Conservation (phyloP, 2,329 filamentous ascomycete genomes). For the Colletotrichum ledebouriae region DNA sequence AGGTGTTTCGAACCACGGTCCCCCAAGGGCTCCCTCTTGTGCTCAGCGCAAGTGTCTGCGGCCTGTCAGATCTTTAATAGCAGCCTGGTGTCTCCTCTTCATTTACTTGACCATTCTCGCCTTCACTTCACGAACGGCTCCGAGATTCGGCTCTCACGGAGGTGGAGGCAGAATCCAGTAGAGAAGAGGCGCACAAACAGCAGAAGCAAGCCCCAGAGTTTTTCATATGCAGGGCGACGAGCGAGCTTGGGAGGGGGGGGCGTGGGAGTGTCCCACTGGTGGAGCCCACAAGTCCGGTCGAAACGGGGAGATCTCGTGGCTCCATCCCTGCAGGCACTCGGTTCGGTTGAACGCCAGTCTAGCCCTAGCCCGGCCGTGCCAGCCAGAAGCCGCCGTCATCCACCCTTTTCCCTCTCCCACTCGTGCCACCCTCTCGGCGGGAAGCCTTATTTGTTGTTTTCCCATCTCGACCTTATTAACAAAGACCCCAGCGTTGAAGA, state of each 20-base stretch:
- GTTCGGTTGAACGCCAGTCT: slow-evolving; percentile 42
- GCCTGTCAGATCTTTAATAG: slow-evolving; percentile 1
- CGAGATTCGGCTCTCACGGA: slow-evolving; percentile 11
- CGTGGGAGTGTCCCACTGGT: slow-evolving; percentile 41
- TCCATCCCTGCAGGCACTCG: slow-evolving; percentile 43
- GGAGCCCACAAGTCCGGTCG: slow-evolving; percentile 39
- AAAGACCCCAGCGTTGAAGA: slow-evolving; percentile 1
- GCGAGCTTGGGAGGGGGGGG: slow-evolving; percentile 33
- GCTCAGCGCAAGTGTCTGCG: not conserved
- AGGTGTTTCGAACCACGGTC: slow-evolving; percentile 20
- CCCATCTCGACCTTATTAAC: slow-evolving; percentile 4
- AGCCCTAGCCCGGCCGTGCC: slow-evolving; percentile 37
- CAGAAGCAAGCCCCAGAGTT: slow-evolving; percentile 33
- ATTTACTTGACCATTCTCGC: not conserved
- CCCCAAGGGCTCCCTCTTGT: slow-evolving; percentile 19
- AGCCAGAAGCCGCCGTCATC: slow-evolving; percentile 32
- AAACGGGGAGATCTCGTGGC: slow-evolving; percentile 45
- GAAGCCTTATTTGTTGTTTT: slow-evolving; percentile 27
- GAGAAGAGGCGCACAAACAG: slow-evolving; percentile 22
- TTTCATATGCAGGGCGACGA: slow-evolving; percentile 37
- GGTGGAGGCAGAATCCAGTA: slow-evolving; percentile 23
- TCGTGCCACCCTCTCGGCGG: slow-evolving; percentile 34
- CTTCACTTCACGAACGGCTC: not conserved
- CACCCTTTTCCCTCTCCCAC: slow-evolving; percentile 29
- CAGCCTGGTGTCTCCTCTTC: not conserved